These are phyloP conservation scores for Kwoniella heveanensis DNA, from an alignment of 768 basidiomycete species.

Conservation along the genomic window DNA sequence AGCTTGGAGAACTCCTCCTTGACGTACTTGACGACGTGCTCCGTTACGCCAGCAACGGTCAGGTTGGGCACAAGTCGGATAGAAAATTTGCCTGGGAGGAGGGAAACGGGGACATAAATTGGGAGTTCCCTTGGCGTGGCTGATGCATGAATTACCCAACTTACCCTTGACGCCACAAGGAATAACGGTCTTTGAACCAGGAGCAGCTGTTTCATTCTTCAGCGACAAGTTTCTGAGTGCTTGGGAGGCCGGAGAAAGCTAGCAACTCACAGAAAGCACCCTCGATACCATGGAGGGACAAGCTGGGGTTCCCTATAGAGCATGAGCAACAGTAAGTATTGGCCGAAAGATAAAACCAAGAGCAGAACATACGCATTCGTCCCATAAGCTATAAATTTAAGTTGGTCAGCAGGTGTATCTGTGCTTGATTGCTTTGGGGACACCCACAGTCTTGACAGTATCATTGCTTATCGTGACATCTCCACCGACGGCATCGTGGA, in stretches of 20 bases:
- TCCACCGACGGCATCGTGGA: constrained; percentile 75
- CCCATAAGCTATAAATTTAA: constrained; percentile 85
- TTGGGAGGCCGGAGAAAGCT: not conserved
- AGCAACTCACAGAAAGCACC: constrained; percentile 72
- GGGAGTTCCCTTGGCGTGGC: too few species aligned
- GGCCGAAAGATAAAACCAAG: not conserved
- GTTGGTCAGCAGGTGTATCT: constrained; percentile 11
- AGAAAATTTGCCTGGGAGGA: constrained; percentile 81
- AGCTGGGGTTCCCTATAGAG: constrained; percentile 63
- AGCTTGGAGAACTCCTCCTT: constrained; percentile 80
- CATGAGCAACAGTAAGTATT: not conserved
- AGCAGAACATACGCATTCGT: constrained; percentile 68
- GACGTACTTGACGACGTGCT: constrained; percentile 71
- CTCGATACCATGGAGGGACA: constrained; percentile 93
- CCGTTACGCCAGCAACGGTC: constrained; percentile 72
- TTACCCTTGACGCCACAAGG: constrained; percentile 69
- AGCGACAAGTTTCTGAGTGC: too few species aligned
- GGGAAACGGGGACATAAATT: not conserved
- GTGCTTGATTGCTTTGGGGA: too few species aligned
- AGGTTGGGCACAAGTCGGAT: constrained; percentile 90
- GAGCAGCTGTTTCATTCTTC: constrained; percentile 36
- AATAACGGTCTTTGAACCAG: constrained; percentile 73
- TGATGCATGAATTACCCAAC: too few species aligned
- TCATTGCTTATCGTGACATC: constrained; percentile 72
- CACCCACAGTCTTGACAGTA: constrained; percentile 62